Evolutionary conservation across 371 early-diverging fungal genomes (phyloP).

Genomic region (Thermomucor indicae-seudaticae): DNA sequence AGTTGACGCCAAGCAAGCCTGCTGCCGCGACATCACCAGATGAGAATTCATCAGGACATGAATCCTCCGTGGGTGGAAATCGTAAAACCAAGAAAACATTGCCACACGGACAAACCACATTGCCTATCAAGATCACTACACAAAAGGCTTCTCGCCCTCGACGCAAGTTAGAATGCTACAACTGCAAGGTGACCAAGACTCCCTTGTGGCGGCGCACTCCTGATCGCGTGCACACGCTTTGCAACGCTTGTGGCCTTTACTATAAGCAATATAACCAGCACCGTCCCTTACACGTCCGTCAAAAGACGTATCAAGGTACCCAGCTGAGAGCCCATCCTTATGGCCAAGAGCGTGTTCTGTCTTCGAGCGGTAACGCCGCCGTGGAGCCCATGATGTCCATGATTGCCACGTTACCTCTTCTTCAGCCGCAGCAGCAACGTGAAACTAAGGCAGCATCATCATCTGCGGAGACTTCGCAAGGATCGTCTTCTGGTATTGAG

Average conservation of each 20-base stretch:
- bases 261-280: conserved; percentile 72
- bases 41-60: background rate
- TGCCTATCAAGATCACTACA: conserved; percentile 15
- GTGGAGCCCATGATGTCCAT: conserved; percentile 10
- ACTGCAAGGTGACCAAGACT: conserved; percentile 74
- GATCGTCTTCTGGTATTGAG: conserved; percentile 2
- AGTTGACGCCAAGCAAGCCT: background rate
- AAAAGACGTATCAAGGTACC: conserved; percentile 34
- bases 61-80: no score
- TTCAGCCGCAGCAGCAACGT: conserved; percentile 4
- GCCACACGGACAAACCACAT: conserved; percentile 17
- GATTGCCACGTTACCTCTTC: conserved; percentile 6
- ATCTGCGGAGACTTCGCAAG: background rate
- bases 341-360: conserved; percentile 14
- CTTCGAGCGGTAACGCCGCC: conserved; percentile 2
- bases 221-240: conserved; percentile 72
- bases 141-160: conserved; percentile 23
- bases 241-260: conserved; percentile 86
- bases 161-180: conserved; percentile 72
- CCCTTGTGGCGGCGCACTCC: conserved; percentile 82
- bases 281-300: conserved; percentile 60
- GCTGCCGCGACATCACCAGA: conserved; percentile 1
- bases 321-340: conserved; percentile 15
- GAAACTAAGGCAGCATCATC: conserved; percentile 1
- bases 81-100: conserved; percentile 8